A percentile compares a stretch with the other conserved stretches of the same genome.
Evolutionary conservation across 2,329 filamentous ascomycete species (phyloP).

Genomic region (Ophiosphaerella narmari): DNA sequence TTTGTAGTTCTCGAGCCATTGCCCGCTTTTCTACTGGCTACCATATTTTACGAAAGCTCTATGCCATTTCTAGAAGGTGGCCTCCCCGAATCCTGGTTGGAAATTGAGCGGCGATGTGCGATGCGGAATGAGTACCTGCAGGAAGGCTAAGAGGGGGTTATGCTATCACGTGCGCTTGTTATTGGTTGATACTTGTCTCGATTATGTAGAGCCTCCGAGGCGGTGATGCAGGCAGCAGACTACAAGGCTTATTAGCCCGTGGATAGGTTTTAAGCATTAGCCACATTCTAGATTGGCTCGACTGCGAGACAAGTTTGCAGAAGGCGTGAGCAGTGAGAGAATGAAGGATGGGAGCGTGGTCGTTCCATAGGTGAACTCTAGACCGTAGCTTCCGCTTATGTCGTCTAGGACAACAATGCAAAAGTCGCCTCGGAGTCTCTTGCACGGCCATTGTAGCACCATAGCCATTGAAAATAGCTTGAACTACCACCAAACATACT

Average conservation of each 20-base stretch:
- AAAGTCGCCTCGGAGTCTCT: too few relatives aligned
- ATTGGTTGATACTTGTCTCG: slow-evolving; percentile 34
- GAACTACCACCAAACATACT: neutral
- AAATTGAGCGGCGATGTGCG: slow-evolving; percentile 16
- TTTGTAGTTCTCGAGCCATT: neutral
- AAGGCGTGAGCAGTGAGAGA: neutral
- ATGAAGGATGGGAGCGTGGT: slow-evolving; percentile 10
- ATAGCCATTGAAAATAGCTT: neutral
- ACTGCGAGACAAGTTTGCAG: neutral
- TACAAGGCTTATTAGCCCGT: neutral
- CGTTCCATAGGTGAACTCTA: slow-evolving; percentile 10
- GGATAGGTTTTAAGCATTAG: neutral
- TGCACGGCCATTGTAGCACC: too few relatives aligned
- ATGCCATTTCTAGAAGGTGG: slow-evolving; percentile 41
- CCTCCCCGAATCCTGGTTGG: slow-evolving; percentile 7
- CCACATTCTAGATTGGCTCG: neutral
- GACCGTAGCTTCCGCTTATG: too few relatives aligned
- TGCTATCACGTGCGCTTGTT: slow-evolving; percentile 33
- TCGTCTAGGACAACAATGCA: too few relatives aligned
- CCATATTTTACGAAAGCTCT: slow-evolving; percentile 28
- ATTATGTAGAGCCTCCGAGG: slow-evolving; percentile 17
- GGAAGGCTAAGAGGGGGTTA: slow-evolving; percentile 18
- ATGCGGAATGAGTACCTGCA: slow-evolving; percentile 38
- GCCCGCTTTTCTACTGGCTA: slow-evolving; percentile 4
- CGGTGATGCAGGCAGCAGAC: slow-evolving; percentile 7